Evolutionary conservation across 352 stramenopile species (phyloP).

Genomic region (Thalassiosira delicatula): DNA sequence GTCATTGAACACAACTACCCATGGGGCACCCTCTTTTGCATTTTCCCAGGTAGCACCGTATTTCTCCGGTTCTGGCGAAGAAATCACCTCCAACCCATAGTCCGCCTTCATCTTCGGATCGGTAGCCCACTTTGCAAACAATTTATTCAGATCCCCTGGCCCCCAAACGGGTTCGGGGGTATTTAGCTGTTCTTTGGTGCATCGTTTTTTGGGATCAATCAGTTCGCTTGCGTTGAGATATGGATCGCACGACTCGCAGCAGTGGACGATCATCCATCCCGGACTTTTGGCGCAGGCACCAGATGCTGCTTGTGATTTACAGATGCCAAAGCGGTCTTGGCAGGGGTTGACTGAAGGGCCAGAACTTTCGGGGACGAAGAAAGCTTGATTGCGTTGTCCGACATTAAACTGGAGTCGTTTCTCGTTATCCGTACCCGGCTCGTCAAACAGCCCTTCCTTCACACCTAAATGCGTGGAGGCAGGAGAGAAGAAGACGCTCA

Average conservation of each 20-base stretch:
- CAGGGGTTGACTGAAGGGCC: constrained; percentile 63
- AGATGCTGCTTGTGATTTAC: constrained; percentile 46
- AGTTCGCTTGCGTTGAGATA: constrained; percentile 70
- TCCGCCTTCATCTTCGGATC: constrained; percentile 50
- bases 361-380: constrained; percentile 57
- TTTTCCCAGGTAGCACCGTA: constrained; percentile 53
- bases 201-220: constrained; percentile 77
- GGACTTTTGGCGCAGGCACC: constrained; percentile 68
- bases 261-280: constrained; percentile 86
- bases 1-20: constrained; percentile 81
- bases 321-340: constrained; percentile 72
- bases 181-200: constrained; percentile 73
- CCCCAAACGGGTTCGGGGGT: constrained; percentile 66
- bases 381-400: constrained; percentile 33
- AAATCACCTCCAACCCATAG: constrained; percentile 65
- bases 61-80: constrained; percentile 49
- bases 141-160: constrained; percentile 74
- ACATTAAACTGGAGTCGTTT: constrained; percentile 45
- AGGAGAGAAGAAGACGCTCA: no score
- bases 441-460: constrained; percentile 61
- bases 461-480: no score
- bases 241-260: constrained; percentile 74
- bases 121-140: constrained; percentile 72
- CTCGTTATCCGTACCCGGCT: constrained; percentile 38
- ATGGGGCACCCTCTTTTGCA: constrained; percentile 54